Percentiles rank a stretch among this genome's conserved stretches.
Evolutionary conservation across 768 basidiomycete species (phyloP).

Genomic region (Xerocomellus amylosporus): DNA sequence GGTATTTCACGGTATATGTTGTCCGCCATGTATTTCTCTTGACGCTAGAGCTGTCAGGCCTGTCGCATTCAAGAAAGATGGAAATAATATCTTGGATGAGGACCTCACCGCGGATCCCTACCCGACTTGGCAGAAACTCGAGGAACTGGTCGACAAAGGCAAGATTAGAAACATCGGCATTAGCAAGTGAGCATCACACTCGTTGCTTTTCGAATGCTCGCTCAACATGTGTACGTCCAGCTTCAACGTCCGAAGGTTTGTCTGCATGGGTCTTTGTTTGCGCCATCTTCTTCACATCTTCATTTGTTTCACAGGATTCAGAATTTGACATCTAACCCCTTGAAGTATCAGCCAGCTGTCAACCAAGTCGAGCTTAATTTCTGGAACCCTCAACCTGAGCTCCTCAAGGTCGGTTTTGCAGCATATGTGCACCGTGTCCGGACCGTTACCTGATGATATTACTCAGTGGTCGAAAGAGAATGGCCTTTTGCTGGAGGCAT

Average conservation of each 20-base stretch:
- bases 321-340: conserved; percentile 59
- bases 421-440: not conserved
- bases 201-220: not conserved
- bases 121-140: conserved; percentile 79
- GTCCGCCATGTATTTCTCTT: not conserved
- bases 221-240: conserved; percentile 23
- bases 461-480: conserved; percentile 67
- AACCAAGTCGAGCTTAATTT: conserved; percentile 81
- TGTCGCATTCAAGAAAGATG: conserved; percentile 60
- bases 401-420: conserved; percentile 50
- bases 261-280: not conserved
- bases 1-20: conserved; percentile 39
- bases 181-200: conserved; percentile 57
- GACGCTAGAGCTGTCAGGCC: conserved; percentile 43
- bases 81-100: conserved; percentile 44
- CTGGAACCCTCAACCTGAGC: conserved; percentile 73
- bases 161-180: conserved; percentile 79
- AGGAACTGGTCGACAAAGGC: conserved; percentile 73
- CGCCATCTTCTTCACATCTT: not conserved
- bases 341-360: conserved; percentile 61
- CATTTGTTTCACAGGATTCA: conserved; percentile 38
- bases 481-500: conserved; percentile 65
- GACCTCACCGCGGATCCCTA: conserved; percentile 67
- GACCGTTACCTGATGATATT: not conserved
- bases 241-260: conserved; percentile 57